Conservation (phyloP, 495 filamentous ascomycete species). For the Aspergillus wentii region DNA sequence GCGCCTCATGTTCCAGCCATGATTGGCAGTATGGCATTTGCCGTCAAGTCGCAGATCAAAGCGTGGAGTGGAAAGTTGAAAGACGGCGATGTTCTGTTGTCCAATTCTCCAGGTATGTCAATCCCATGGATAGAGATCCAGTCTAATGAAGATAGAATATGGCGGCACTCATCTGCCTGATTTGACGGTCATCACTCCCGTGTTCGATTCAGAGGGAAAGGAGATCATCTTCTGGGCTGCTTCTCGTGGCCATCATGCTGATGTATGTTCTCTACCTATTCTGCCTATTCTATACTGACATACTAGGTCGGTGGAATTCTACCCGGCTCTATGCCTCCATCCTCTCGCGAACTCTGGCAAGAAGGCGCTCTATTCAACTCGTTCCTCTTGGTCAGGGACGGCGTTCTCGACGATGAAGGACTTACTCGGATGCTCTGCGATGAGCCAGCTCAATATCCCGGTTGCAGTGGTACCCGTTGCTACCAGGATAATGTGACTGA, state of each 20-base stretch:
- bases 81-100: constrained; percentile 78
- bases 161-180: constrained; percentile 71
- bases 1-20: constrained; percentile 79
- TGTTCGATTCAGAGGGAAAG: constrained; percentile 59
- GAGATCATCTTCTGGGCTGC: constrained; percentile 91
- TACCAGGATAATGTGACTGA: constrained; percentile 92
- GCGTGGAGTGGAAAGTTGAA: constrained; percentile 80
- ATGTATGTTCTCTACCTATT: constrained; percentile 47
- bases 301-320: constrained; percentile 68
- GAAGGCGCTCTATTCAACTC: constrained; percentile 89
- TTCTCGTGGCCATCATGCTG: constrained; percentile 68
- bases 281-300: background rate
- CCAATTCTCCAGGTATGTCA: constrained; percentile 68
- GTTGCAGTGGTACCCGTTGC: constrained; percentile 83
- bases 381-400: constrained; percentile 90
- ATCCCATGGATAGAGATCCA: no score
- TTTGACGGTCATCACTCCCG: constrained; percentile 74
- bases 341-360: constrained; percentile 86
- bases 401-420: constrained; percentile 78
- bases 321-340: constrained; percentile 91
- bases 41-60: constrained; percentile 73
- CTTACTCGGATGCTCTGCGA: constrained; percentile 77
- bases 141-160: no score
- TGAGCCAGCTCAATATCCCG: constrained; percentile 78
- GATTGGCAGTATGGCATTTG: constrained; percentile 82